These are phyloP conservation scores for Epichloe bromicola DNA, from an alignment of 2,329 filamentous ascomycete genomes.

Conservation along the genomic window DNA sequence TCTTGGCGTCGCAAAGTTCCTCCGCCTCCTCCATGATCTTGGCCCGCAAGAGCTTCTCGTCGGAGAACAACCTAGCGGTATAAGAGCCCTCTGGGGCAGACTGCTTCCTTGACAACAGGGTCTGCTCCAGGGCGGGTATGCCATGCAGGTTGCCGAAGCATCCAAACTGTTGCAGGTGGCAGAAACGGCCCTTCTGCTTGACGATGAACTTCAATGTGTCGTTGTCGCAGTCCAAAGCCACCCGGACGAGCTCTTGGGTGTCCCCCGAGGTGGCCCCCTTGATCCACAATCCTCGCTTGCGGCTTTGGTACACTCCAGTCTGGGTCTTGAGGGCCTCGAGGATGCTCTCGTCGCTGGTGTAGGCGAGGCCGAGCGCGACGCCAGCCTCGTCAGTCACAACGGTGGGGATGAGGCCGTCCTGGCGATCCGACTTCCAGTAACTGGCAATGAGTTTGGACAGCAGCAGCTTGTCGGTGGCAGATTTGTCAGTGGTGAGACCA, in stretches of 20 bases:
- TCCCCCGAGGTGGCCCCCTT: slow-evolving; percentile 94
- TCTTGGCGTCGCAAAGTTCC: slow-evolving; percentile 79
- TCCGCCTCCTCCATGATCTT: slow-evolving; percentile 99
- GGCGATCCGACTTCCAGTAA: slow-evolving; percentile 67
- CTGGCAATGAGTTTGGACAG: slow-evolving; percentile 61
- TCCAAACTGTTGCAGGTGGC: slow-evolving; percentile 80
- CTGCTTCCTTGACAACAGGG: slow-evolving; percentile 65
- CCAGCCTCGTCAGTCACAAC: slow-evolving; percentile 84
- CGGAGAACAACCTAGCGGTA: slow-evolving; percentile 83
- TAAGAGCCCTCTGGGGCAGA: slow-evolving; percentile 85
- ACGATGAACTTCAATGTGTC: slow-evolving; percentile 88
- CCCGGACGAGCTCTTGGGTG: slow-evolving; percentile 73
- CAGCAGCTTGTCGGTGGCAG: slow-evolving; percentile 38
- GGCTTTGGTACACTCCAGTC: slow-evolving; percentile 83
- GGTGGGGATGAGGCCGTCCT: slow-evolving; percentile 76
- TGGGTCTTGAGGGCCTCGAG: slow-evolving; percentile 69
- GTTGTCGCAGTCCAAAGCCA: slow-evolving; percentile 84
- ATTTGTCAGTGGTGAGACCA: slow-evolving; percentile 54
- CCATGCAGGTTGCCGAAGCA: slow-evolving; percentile 83
- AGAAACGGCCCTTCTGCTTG: slow-evolving; percentile 83
- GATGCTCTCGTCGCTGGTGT: slow-evolving; percentile 86
- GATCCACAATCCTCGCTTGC: slow-evolving; percentile 91
- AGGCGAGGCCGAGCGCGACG: slow-evolving; percentile 75
- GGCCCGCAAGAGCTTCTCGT: slow-evolving; percentile 75
- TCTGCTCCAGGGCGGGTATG: slow-evolving; percentile 75